Base-by-base conservation (phyloP, 495 filamentous ascomycete genomes). In the Peziza echinospora region DNA sequence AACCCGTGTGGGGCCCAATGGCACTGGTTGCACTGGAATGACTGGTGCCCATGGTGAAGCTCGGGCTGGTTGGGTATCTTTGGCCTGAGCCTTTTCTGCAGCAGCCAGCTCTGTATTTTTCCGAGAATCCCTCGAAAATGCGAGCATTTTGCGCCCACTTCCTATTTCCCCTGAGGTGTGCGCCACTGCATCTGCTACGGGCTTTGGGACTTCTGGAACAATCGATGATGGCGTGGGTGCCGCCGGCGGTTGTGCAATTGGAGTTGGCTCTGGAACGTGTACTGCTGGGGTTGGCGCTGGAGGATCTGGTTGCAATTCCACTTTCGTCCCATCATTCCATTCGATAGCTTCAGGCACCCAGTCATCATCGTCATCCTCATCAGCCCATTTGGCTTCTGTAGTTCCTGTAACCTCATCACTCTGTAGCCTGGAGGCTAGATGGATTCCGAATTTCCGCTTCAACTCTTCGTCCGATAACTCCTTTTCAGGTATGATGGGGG, bases 311-410 rank as follows among this genome's bases (percentile, higher is more conserved):
- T 49, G 67, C 60, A 41, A 70, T 58, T 63, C 46, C 10, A 85
- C 82, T 65, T 96, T 94, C 11, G 86, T 96, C 25, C 86, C 87
- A 62, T 99, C 89, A 52, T 80, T 84, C 89, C 89, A 99, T 51
- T 92, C 84, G 49, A 96, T 92, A 5, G 80, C 78, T 51, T 96
- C 86, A 0, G 89, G 91, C 2, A 80, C 84, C 89, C 89, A 99
- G 59, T 96, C 86, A 47, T 96, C 89, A 59, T 94, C 85, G 52
- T 99, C 89, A 48, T 99, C 89, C 49, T 96, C 89, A 48, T 99
- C 89, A 16, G 91, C 89, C 89, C 89, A 99, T 59, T 84, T 87
- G 13, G 84, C 75, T 45, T 87, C 82, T 49, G 86, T 85, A 13
- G 80, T 77, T 37, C 13, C 30, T 37, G 71, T 73, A 11, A 75